Conservation (phyloP, 441 rosid genomes). For the Croton setiger region DNA sequence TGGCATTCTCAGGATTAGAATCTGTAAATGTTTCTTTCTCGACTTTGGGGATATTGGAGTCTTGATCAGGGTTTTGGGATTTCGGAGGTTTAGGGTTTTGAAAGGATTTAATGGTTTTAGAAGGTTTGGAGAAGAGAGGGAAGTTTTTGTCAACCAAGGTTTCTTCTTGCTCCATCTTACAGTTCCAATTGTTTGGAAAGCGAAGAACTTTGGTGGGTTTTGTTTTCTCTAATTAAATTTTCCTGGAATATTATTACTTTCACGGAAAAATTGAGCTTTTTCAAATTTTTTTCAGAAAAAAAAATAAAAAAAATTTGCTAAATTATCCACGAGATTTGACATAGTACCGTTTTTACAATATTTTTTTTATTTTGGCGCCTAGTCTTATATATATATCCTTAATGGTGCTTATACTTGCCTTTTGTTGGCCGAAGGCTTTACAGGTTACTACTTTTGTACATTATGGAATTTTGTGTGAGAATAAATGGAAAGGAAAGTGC, state of each 20-base stretch:
- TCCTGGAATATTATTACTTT: no score
- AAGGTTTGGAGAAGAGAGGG: slow-evolving; percentile 62
- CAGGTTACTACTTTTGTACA: no score
- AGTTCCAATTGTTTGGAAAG: neutral
- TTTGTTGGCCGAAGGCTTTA: no score
- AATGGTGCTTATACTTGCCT: no score
- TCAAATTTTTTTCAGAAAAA: no score
- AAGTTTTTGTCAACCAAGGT: slow-evolving; percentile 36
- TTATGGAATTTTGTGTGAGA: no score
- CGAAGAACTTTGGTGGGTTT: neutral
- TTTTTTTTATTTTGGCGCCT: no score
- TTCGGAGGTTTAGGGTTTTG: slow-evolving; percentile 10
- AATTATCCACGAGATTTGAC: no score
- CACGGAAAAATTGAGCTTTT: neutral
- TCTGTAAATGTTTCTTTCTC: slow-evolving; percentile 41
- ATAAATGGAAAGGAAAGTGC: no score
- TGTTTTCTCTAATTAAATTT: neutral
- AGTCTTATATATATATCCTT: no score
- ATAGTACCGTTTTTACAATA: no score
- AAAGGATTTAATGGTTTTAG: slow-evolving; percentile 25
- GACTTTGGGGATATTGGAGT: slow-evolving; percentile 19
- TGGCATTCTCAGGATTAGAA: slow-evolving; percentile 18
- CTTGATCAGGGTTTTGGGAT: slow-evolving; percentile 33
- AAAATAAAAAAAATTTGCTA: no score
- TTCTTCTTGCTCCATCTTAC: slow-evolving; percentile 36